Evolutionary conservation across 225 moss, liverwort and hornwort species (phyloP).

Genomic region (Asterella californica): DNA sequence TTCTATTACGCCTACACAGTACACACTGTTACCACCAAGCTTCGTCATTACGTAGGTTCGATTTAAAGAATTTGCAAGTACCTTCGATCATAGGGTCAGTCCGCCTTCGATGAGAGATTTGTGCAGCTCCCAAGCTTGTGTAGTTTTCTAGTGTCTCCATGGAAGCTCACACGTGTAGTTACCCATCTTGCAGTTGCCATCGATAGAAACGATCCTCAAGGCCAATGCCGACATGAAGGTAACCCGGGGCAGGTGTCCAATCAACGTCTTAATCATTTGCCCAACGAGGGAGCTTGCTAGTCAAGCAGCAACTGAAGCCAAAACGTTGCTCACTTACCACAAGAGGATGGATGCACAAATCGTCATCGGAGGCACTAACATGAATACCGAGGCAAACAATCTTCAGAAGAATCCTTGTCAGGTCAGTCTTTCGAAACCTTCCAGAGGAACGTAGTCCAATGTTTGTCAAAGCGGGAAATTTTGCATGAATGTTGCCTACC

Average conservation of each 20-base stretch:
- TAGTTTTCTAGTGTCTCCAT: too few species aligned
- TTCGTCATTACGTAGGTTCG: not conserved
- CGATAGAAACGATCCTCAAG: conserved; percentile 79
- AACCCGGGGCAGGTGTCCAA: conserved; percentile 37
- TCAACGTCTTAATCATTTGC: conserved; percentile 76
- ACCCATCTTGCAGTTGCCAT: conserved; percentile 58
- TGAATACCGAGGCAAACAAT: conserved; percentile 62
- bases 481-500: not conserved
- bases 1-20: not conserved
- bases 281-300: conserved; percentile 92
- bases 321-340: conserved; percentile 81
- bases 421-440: conserved; percentile 32
- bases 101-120: not conserved
- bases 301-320: conserved; percentile 88
- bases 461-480: not conserved
- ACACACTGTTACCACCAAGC: not conserved
- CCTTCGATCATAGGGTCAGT: not conserved
- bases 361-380: conserved; percentile 92
- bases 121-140: not conserved
- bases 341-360: conserved; percentile 76
- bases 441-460: not conserved
- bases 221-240: conserved; percentile 23
- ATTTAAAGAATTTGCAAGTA: not conserved
- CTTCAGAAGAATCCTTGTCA: conserved; percentile 75
- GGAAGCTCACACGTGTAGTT: not conserved